Percentiles rank a stretch among this genome's conserved stretches.
Evolutionary conservation across 495 filamentous ascomycete genomes (phyloP).

Genomic region (Aspergillus bertholletiae): DNA sequence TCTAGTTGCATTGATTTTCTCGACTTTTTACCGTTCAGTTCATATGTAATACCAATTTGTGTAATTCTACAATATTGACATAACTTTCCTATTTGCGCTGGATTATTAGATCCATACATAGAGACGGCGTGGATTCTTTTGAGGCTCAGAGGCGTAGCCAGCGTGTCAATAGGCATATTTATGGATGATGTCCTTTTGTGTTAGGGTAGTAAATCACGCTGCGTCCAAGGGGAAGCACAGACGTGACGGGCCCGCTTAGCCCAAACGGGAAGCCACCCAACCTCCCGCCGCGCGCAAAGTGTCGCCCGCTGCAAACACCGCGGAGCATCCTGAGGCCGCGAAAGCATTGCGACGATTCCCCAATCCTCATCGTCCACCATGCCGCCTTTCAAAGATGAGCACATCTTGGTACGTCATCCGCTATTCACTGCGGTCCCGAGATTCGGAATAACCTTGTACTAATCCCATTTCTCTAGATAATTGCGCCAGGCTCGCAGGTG

Average conservation of each 20-base stretch:
- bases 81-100: too few species aligned
- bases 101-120: too few species aligned
- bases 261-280: constrained; percentile 15
- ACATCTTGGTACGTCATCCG: constrained; percentile 56
- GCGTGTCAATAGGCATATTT: too few species aligned
- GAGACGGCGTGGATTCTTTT: too few species aligned
- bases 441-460: neutral
- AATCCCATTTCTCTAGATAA: constrained; percentile 53
- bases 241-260: constrained; percentile 13
- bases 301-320: constrained; percentile 21
- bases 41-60: too few species aligned
- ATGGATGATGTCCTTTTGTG: too few species aligned
- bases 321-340: constrained; percentile 11
- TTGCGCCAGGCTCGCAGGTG: constrained; percentile 90
- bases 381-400: constrained; percentile 76
- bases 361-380: constrained; percentile 35
- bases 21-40: neutral
- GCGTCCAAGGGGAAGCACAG: neutral
- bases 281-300: constrained; percentile 19
- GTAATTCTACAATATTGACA: too few species aligned
- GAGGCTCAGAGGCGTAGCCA: too few species aligned
- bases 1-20: neutral
- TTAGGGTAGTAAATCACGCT: too few species aligned
- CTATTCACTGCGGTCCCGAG: neutral
- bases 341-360: constrained; percentile 13